A percentile compares a stretch with the other conserved stretches of the same genome.
phyloP scores from a whole-genome alignment of 1,284 basidiomycete species.

The Fomitiporia mediterranea region DNA sequence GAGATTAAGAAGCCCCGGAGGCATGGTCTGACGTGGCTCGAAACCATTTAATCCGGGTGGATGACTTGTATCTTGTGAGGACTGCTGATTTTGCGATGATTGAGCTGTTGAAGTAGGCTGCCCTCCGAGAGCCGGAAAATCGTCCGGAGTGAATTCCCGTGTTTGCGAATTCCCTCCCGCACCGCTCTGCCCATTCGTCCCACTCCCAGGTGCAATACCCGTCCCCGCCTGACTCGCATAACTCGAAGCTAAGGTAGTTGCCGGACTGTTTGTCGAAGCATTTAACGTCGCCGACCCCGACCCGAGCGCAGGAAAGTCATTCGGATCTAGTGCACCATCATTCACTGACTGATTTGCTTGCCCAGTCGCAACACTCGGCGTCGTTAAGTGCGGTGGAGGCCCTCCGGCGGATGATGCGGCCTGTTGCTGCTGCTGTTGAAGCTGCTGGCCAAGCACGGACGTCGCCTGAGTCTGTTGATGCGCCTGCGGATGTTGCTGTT shows the following conservation, averaged over 20 bases:
- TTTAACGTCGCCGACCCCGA: conserved; percentile 41
- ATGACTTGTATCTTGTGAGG: conserved; percentile 36
- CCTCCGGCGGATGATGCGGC: conserved; percentile 27
- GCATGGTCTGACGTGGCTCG: conserved; percentile 36
- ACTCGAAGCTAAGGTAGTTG: conserved; percentile 41
- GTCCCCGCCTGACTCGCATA: conserved; percentile 76
- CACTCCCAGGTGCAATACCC: conserved; percentile 37
- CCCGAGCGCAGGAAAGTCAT: conserved; percentile 80
- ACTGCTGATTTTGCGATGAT: conserved; percentile 36
- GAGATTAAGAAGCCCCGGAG: conserved; percentile 67
- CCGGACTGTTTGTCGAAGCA: conserved; percentile 30
- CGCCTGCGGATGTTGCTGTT: conserved; percentile 23
- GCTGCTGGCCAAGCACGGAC: conserved; percentile 27
- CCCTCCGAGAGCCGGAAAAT: conserved; percentile 78
- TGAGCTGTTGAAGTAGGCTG: conserved; percentile 36
- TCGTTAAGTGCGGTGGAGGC: conserved; percentile 34
- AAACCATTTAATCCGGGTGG: conserved; percentile 74
- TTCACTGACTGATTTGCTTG: conserved; percentile 60
- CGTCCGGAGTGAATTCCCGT: conserved; percentile 74
- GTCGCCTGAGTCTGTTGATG: conserved; percentile 20
- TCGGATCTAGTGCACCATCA: conserved; percentile 77
- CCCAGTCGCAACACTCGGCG: conserved; percentile 41
- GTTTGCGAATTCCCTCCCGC: conserved; percentile 40
- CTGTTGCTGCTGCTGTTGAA: conserved; percentile 37
- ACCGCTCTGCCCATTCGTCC: conserved; percentile 22